Conservation (phyloP, 192 early-diverging fungal genomes). For the Entophlyctis luteolus region DNA sequence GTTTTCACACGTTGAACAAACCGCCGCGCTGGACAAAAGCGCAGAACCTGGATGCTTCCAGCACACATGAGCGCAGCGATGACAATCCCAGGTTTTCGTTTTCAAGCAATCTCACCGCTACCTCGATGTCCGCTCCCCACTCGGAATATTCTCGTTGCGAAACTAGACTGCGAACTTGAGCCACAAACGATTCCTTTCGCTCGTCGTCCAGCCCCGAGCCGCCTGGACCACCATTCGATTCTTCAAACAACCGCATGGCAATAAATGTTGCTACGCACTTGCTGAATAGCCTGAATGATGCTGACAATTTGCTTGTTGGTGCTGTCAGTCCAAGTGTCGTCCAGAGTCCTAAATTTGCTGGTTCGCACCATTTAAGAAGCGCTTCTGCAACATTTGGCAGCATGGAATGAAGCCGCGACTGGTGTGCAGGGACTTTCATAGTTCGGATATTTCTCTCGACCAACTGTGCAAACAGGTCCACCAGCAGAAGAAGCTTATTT, state of each 20-base stretch:
- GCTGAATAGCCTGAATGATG: constrained; percentile 19
- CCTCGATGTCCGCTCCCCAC: not conserved
- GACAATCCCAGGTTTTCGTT: not conserved
- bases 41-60: not conserved
- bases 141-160: not conserved
- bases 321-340: constrained; percentile 23
- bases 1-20: not conserved
- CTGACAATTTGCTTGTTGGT: not conserved
- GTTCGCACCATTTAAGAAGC: constrained; percentile 30
- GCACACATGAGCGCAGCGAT: not conserved
- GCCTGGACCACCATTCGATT: not conserved
- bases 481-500: constrained; percentile 30
- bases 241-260: constrained; percentile 8
- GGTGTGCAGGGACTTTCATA: constrained; percentile 16
- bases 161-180: not conserved
- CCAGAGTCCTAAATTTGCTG: constrained; percentile 34
- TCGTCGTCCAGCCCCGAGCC: not conserved
- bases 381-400: constrained; percentile 26
- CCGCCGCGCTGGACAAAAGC: not conserved
- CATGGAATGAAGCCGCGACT: constrained; percentile 21
- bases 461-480: constrained; percentile 27
- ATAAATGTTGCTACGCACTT: constrained; percentile 18
- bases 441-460: constrained; percentile 4
- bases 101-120: not conserved
- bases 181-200: constrained; percentile 4